These are phyloP conservation scores for Medicago ruthenica DNA, from an alignment of 306 rosid species.

Conservation along the genomic window DNA sequence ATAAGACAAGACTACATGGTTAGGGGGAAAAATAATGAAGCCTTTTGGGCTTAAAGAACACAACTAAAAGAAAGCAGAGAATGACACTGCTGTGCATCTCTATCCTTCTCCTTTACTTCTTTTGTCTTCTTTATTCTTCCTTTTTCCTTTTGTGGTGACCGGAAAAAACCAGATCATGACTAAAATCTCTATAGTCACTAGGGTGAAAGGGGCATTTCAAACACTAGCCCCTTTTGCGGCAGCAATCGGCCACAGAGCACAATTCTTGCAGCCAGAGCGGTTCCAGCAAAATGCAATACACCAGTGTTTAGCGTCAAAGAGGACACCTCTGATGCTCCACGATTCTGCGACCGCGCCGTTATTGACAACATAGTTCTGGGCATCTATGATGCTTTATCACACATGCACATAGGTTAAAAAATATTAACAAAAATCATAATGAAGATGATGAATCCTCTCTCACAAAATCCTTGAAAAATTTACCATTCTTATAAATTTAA, in stretches of 20 bases:
- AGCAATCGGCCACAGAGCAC: not conserved
- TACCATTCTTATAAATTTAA: too few relatives aligned
- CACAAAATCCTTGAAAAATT: constrained; percentile 9
- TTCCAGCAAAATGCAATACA: not conserved
- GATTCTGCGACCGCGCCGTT: not conserved
- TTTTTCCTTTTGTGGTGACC: not conserved
- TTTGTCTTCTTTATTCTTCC: too few relatives aligned
- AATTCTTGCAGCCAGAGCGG: not conserved
- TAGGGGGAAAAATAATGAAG: too few relatives aligned
- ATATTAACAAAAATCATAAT: not conserved
- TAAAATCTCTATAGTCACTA: not conserved
- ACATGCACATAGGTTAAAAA: not conserved
- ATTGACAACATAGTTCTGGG: not conserved
- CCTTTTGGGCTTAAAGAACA: too few relatives aligned
- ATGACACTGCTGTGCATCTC: too few relatives aligned
- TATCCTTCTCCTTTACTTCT: too few relatives aligned
- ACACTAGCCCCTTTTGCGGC: not conserved
- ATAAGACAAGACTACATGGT: too few relatives aligned
- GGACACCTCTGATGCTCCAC: not conserved
- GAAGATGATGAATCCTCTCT: constrained; percentile 18
- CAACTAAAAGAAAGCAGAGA: too few relatives aligned
- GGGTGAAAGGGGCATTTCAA: not conserved
- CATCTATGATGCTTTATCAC: constrained; percentile 23
- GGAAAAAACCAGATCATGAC: not conserved
- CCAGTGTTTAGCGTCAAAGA: not conserved